A percentile compares a stretch with the other conserved stretches of the same genome.
These are phyloP conservation scores for Paecilomyces niveus DNA, from an alignment of 2,329 filamentous ascomycete species.

Conservation along the genomic window DNA sequence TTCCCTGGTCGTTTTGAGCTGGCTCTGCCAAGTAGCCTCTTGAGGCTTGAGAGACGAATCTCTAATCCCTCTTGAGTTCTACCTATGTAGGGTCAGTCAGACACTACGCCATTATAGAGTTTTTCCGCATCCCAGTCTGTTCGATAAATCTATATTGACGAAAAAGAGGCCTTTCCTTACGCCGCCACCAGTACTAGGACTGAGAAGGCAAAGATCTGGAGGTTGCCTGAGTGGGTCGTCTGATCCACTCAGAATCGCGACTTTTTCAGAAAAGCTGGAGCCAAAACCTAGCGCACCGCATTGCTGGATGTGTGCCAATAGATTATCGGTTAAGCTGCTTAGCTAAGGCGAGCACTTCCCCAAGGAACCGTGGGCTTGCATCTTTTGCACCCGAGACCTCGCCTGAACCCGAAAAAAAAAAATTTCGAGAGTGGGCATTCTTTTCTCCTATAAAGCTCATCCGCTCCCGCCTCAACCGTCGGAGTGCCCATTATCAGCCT, in stretches of 20 bases:
- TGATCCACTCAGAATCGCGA: neutral
- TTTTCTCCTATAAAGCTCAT: conserved; percentile 14
- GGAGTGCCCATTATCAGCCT: conserved; percentile 7
- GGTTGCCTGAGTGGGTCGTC: neutral
- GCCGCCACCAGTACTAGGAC: too few species aligned
- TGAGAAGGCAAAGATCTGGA: neutral
- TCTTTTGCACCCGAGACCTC: neutral
- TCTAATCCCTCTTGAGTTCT: too few species aligned
- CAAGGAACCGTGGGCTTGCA: neutral
- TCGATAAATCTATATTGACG: too few species aligned
- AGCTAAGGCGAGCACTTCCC: neutral
- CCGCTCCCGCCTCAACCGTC: conserved; percentile 18
- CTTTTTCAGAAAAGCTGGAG: neutral
- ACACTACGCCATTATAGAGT: too few species aligned
- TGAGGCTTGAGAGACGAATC: too few species aligned
- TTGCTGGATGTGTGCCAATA: neutral
- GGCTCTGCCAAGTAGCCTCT: too few species aligned
- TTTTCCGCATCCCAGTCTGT: too few species aligned
- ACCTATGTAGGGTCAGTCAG: too few species aligned
- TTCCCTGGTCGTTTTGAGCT: too few species aligned
- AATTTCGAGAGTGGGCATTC: conserved; percentile 11
- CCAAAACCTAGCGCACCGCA: neutral
- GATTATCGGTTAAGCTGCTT: neutral
- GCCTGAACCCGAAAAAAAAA: conserved; percentile 1
- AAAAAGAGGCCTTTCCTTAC: too few species aligned